phyloP scores from a whole-genome alignment of 345 rosid genomes.

The Trapa incisa region DNA sequence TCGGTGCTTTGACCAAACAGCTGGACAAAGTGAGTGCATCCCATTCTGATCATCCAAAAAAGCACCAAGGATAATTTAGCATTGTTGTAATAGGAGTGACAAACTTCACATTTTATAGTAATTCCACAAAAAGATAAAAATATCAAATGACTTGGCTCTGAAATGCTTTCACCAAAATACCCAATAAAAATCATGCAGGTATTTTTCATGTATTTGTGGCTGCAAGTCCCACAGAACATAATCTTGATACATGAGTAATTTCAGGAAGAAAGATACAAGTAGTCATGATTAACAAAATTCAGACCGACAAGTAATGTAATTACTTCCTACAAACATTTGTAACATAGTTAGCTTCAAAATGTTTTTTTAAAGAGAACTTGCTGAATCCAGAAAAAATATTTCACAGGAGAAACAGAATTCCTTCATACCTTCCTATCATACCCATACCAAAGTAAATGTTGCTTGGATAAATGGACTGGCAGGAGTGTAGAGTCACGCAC shows the following conservation, averaged over 20 bases:
- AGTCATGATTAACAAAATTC: background rate
- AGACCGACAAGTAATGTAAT: background rate
- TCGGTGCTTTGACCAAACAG: conserved; percentile 93
- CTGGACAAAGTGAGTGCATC: conserved; percentile 93
- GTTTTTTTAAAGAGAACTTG: background rate
- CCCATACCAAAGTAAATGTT: conserved; percentile 97
- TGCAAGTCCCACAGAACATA: background rate
- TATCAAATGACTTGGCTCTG: background rate
- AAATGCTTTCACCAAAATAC: background rate
- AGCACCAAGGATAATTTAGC: background rate
- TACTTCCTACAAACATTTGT: background rate
- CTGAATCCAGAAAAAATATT: background rate
- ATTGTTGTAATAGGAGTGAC: background rate
- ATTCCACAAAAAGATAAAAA: background rate
- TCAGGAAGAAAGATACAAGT: background rate
- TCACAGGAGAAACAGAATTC: background rate
- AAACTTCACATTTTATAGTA: background rate
- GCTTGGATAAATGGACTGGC: conserved; percentile 86
- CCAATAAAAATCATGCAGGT: background rate
- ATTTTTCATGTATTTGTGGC: too few species aligned
- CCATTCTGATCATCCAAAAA: conserved; percentile 53
- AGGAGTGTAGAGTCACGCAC: conserved; percentile 85
- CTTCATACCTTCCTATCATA: conserved; percentile 80
- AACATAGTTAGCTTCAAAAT: background rate
- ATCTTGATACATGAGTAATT: background rate